phyloP scores from a whole-genome alignment of 805 yeast genomes.

The Candida loeiensis region DNA sequence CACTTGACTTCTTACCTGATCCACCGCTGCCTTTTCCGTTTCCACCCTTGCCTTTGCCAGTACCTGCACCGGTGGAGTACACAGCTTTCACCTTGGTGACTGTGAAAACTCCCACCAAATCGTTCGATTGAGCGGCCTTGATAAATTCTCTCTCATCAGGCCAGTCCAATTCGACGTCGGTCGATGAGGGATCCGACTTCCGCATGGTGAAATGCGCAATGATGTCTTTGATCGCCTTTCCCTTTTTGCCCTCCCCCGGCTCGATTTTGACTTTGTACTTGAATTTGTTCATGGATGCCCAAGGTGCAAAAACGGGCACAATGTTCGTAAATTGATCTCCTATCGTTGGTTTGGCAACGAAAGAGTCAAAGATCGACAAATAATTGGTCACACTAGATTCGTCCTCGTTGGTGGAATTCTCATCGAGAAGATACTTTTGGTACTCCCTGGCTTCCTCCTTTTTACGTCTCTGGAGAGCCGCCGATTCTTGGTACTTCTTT shows the following conservation, averaged over 20 bases:
- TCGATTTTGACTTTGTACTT: conserved; percentile 81
- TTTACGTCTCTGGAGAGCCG: conserved; percentile 42
- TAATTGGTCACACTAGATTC: conserved; percentile 30
- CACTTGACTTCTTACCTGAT: conserved; percentile 10
- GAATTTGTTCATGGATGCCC: conserved; percentile 71
- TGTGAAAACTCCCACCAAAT: conserved; percentile 62
- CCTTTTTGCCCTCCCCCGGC: conserved; percentile 80
- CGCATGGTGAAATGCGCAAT: conserved; percentile 52
- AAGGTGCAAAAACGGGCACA: conserved; percentile 90
- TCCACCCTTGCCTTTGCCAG: conserved; percentile 13
- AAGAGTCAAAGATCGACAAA: conserved; percentile 43
- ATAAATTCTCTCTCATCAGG: conserved; percentile 58
- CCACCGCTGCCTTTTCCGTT: conserved; percentile 16
- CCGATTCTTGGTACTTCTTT: conserved; percentile 30
- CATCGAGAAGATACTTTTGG: conserved; percentile 38
- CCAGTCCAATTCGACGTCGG: conserved; percentile 63
- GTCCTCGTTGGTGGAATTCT: conserved; percentile 26
- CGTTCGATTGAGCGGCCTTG: conserved; percentile 56
- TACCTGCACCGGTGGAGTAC: conserved; percentile 44
- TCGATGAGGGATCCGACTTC: conserved; percentile 43
- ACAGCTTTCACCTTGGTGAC: conserved; percentile 68
- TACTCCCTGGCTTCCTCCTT: conserved; percentile 44
- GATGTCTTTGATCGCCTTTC: conserved; percentile 75
- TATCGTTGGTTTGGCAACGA: conserved; percentile 42
- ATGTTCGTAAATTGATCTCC: conserved; percentile 57